Evolutionary conservation across 768 basidiomycete genomes (phyloP).

Genomic region (Gloeopeniophorella convolvens): DNA sequence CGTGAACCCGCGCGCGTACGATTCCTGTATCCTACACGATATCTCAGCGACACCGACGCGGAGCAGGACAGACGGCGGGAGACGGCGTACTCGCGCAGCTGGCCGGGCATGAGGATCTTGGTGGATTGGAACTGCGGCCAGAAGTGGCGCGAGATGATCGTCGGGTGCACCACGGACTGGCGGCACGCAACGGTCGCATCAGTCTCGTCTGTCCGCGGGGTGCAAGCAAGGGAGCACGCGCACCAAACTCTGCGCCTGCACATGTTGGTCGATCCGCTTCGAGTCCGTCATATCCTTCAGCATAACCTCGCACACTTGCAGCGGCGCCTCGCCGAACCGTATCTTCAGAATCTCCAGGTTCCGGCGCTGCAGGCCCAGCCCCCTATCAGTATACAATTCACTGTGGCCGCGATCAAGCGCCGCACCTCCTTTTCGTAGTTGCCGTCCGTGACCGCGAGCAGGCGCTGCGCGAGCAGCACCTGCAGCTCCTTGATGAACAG

Average conservation of each 20-base stretch:
- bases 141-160: constrained; percentile 89
- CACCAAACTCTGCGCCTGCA: constrained; percentile 69
- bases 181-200: too few relatives aligned
- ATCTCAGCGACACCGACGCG: not conserved
- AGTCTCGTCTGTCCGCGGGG: too few relatives aligned
- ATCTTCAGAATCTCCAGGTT: constrained; percentile 94
- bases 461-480: constrained; percentile 78
- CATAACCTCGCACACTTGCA: constrained; percentile 99
- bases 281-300: constrained; percentile 96
- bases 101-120: constrained; percentile 75
- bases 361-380: constrained; percentile 59
- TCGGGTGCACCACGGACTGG: constrained; percentile 77
- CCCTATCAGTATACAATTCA: too few relatives aligned
- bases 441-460: constrained; percentile 76
- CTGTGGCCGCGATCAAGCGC: too few relatives aligned
- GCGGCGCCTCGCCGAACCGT: constrained; percentile 86
- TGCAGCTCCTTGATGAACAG: constrained; percentile 95
- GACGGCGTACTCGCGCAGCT: constrained; percentile 70
- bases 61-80: not conserved
- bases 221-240: constrained; percentile 22
- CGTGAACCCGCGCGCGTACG: constrained; percentile 72
- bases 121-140: constrained; percentile 84
- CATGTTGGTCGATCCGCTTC: constrained; percentile 78
- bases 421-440: constrained; percentile 64
- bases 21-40: constrained; percentile 56